phyloP scores from a whole-genome alignment of 371 early-diverging fungal genomes.

The Mortierella sp. region DNA sequence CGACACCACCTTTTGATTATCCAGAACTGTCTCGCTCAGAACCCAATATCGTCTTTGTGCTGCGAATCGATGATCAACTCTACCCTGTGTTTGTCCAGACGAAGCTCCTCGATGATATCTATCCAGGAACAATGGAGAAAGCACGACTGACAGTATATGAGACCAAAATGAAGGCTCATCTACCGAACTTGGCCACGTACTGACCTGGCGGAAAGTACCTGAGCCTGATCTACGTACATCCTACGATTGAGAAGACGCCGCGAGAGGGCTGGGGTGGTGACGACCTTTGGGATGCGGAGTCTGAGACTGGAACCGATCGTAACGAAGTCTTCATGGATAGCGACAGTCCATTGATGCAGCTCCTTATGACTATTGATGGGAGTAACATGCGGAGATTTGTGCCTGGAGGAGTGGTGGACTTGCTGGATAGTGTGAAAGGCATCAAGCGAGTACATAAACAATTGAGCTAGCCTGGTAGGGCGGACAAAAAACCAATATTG shows the following conservation, averaged over 20 bases:
- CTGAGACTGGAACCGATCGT: slow-evolving; percentile 20
- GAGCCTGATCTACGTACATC: slow-evolving; percentile 38
- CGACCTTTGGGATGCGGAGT: slow-evolving; percentile 22
- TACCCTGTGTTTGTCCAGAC: slow-evolving; percentile 40
- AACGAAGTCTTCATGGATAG: slow-evolving; percentile 15
- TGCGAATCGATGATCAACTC: slow-evolving; percentile 32
- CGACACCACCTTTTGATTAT: slow-evolving; percentile 36
- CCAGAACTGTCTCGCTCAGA: slow-evolving; percentile 22
- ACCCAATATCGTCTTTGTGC: slow-evolving; percentile 39
- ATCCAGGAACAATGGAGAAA: slow-evolving; percentile 32
- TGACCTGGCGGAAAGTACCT: slow-evolving; percentile 44
- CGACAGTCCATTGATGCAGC: slow-evolving; percentile 31
- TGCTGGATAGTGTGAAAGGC: slow-evolving; percentile 30
- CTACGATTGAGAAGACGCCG: slow-evolving; percentile 23
- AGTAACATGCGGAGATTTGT: slow-evolving; percentile 33
- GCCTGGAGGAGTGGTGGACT: slow-evolving; percentile 33
- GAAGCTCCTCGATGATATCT: slow-evolving; percentile 16
- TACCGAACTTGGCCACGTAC: slow-evolving; percentile 33
- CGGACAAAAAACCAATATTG: slow-evolving; percentile 25
- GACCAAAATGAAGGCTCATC: slow-evolving; percentile 30
- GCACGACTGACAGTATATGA: slow-evolving; percentile 41
- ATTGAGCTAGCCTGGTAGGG: slow-evolving; percentile 19
- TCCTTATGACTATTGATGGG: slow-evolving; percentile 39
- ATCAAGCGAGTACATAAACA: slow-evolving; percentile 26
- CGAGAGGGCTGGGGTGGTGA: slow-evolving; percentile 28